Evolutionary conservation across 345 rosid species (phyloP).

Genomic region (Populus pruinosa): DNA sequence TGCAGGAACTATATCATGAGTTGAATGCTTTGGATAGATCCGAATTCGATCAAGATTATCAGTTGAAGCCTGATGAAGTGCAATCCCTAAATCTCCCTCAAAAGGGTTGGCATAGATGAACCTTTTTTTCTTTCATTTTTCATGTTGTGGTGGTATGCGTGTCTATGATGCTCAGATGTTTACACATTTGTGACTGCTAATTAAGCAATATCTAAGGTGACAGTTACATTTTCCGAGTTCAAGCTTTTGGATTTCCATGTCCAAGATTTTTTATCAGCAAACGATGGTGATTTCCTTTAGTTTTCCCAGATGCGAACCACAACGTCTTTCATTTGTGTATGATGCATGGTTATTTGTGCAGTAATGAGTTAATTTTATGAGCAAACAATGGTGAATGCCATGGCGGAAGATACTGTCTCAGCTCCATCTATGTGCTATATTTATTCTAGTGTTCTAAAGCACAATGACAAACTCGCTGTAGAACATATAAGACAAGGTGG

Average conservation of each 20-base stretch:
- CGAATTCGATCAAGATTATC: constrained; percentile 45
- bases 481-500: not conserved
- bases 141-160: too few relatives aligned
- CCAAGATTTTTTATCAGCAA: not conserved
- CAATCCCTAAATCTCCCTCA: constrained; percentile 46
- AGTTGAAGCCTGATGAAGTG: constrained; percentile 48
- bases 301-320: not conserved
- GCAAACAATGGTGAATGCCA: not conserved
- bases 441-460: too few relatives aligned
- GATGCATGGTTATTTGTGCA: not conserved
- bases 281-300: not conserved
- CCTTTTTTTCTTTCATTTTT: not conserved
- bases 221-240: too few relatives aligned
- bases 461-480: too few relatives aligned
- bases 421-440: not conserved
- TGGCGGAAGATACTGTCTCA: not conserved
- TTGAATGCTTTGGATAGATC: constrained; percentile 59
- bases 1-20: constrained; percentile 79
- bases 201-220: too few relatives aligned
- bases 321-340: not conserved
- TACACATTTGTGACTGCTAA: too few relatives aligned
- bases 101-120: constrained; percentile 34
- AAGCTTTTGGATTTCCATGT: not conserved
- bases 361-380: not conserved
- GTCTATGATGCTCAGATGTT: too few relatives aligned